Evolutionary conservation across 2,329 filamentous ascomycete species (phyloP).

Genomic region (Exophiala viscosa): DNA sequence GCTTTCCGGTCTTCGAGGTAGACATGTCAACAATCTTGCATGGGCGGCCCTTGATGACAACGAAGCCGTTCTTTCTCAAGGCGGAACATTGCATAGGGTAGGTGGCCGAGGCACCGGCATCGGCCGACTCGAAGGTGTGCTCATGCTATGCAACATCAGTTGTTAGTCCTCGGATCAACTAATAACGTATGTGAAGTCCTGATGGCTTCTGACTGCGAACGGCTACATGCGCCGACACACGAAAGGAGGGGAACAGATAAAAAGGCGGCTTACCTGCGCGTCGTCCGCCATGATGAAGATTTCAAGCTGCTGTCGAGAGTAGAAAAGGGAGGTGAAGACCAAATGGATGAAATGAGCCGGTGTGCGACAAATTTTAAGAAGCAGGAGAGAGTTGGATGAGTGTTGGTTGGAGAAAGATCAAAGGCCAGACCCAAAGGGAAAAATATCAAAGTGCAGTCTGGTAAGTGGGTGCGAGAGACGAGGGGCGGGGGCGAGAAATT

Average conservation of each 20-base stretch:
- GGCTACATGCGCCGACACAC: slow-evolving; percentile 26
- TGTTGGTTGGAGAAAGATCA: slow-evolving; percentile 13
- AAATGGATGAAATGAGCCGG: slow-evolving; percentile 20
- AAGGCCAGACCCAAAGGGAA: slow-evolving; percentile 17
- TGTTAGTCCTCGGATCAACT: slow-evolving; percentile 18
- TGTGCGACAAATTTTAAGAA: slow-evolving; percentile 23
- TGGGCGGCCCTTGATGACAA: slow-evolving; percentile 95
- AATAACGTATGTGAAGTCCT: slow-evolving; percentile 27
- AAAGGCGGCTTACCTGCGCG: slow-evolving; percentile 54
- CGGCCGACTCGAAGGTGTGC: slow-evolving; percentile 83
- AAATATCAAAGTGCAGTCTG: slow-evolving; percentile 17
- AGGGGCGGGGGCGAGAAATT: not conserved
- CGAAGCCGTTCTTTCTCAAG: slow-evolving; percentile 97
- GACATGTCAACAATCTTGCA: slow-evolving; percentile 99
- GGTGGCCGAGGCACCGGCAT: slow-evolving; percentile 92
- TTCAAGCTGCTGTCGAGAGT: slow-evolving; percentile 24
- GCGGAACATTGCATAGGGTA: slow-evolving; percentile 99
- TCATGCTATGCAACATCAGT: slow-evolving; percentile 54
- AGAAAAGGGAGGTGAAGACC: slow-evolving; percentile 25
- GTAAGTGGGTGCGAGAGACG: slow-evolving; percentile 3
- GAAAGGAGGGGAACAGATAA: slow-evolving; percentile 26
- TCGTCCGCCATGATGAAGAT: slow-evolving; percentile 61
- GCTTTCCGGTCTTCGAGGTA: slow-evolving; percentile 99
- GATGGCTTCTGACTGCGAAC: slow-evolving; percentile 23
- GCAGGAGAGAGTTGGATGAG: slow-evolving; percentile 27